Conservation (phyloP, 1,139 yeast genomes). For the Geotrichum aggregatum region DNA sequence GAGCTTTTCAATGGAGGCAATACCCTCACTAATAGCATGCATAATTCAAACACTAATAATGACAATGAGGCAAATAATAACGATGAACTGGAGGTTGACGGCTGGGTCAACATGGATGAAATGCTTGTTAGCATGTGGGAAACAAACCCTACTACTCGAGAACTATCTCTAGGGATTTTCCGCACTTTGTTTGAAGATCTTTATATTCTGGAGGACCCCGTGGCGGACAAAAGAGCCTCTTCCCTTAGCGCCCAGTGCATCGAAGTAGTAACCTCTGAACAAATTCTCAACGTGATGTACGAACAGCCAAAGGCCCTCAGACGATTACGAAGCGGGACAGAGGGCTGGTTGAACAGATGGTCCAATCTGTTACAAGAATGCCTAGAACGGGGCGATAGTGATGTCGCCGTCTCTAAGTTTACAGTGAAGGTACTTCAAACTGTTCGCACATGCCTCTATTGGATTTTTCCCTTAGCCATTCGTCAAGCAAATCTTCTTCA, state of each 20-base stretch:
- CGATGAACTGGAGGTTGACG: slow-evolving; percentile 40
- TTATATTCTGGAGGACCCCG: slow-evolving; percentile 86
- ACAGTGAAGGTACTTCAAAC: slow-evolving; percentile 73
- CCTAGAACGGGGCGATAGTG: slow-evolving; percentile 28
- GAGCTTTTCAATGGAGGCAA: slow-evolving; percentile 10
- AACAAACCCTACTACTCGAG: slow-evolving; percentile 55
- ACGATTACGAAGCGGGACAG: slow-evolving; percentile 47
- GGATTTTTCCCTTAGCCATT: slow-evolving; percentile 80
- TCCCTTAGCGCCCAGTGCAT: slow-evolving; percentile 78
- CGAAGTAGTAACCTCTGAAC: slow-evolving; percentile 71
- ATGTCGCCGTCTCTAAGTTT: slow-evolving; percentile 43
- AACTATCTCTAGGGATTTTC: slow-evolving; percentile 69
- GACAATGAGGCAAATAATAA: background rate
- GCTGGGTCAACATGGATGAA: slow-evolving; percentile 90
- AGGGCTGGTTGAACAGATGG: slow-evolving; percentile 91
- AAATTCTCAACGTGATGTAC: slow-evolving; percentile 60
- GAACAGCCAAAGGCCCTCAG: slow-evolving; percentile 53
- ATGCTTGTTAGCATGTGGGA: slow-evolving; percentile 75
- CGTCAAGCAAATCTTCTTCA: slow-evolving; percentile 63
- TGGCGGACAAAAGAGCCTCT: slow-evolving; percentile 77
- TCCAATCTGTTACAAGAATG: slow-evolving; percentile 55
- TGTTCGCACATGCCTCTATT: slow-evolving; percentile 81
- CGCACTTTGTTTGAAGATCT: slow-evolving; percentile 90
- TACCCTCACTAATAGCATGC: slow-evolving; percentile 7
- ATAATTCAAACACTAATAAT: background rate